Evolutionary conservation across 2,329 filamentous ascomycete genomes (phyloP), one percentile per base, ranked within the genome.

Genomic region (Calonectria pseudoreteaudii): DNA sequence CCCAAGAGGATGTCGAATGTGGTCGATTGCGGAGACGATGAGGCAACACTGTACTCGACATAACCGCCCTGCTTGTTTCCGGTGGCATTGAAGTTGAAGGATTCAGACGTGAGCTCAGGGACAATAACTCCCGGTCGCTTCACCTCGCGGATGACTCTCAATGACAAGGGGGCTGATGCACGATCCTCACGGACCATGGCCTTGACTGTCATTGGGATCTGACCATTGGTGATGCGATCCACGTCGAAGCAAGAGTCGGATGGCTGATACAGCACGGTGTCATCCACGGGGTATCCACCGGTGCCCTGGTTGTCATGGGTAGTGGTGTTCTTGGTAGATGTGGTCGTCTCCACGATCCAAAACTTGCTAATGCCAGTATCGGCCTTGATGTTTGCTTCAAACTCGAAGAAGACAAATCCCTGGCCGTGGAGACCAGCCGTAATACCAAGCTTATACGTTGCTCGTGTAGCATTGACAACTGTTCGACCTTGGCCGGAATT

Each of bases 61-160:
- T 26, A 77, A 2, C 74, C 75, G 3, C 58, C 67, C 0, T n/a
- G 8, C 23, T 73, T 76, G 41, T 77, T 76, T 4, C 76, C 76
- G 6, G 75, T 77, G 13, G 74, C 69, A 66, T 74, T 75, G 71
- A 77, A 77, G 10, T 44, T 28, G 9, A 34, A 4, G 8, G 47
- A 8, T 4, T 73, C 66, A 0, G 28, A 71, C 64, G 64, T 28
- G 7, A 77, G 23, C 11, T 26, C 28, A 2, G 76, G 76, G 16
- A 77, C 76, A 0, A 8, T 1, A 2, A 71, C 53, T 3, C 65
- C 76, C n/a, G 58, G 60, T 13, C 53, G 31, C 0, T 30, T 26
- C 6, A 68, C 31, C 26, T 72, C 71, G 14, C 64, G 58, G 8
- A 31, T 20, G 18, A 74, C 28, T 6, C 23, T 62, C 13, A 77